Evolutionary conservation across 139 green algal species (phyloP), one percentile per base, ranked within the genome.

Genomic region (Micractinium sp.): DNA sequence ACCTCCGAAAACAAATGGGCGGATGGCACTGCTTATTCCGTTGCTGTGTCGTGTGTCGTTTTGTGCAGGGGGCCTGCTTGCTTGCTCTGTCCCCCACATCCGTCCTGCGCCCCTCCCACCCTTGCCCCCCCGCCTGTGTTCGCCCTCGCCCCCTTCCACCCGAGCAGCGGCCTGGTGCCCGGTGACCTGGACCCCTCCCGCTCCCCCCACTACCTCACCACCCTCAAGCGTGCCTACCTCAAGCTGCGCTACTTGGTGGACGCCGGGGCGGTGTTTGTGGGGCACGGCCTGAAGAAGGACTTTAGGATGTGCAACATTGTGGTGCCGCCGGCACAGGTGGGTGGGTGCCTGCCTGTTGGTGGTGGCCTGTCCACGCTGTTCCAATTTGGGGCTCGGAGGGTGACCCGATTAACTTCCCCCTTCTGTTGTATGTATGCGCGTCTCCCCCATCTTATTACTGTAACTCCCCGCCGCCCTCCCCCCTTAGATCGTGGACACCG

Each of bases 291-390:
- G 25, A 97, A 96, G 83, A 96, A 98, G 84, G 97, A 99, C 95
- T 99, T 99, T 90, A 92, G 94, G 61, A 98, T 98, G 93, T 95
- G 99, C 93, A 99, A 99, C 94, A 96, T 99, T 63, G 91, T 96
- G 35, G 95, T 99, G 91, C 97, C 97, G 20, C 91, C 93, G 3
- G 90, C 95, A 29, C 97, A 99, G 95, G 96, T 97, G 63, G 29
- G 88, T 1, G 5, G 47, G 47, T 56, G 47, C 7, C 47, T 9
- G 9, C 47, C 47, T 56, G 47, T 9, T 5, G 5, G 47, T 9
- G 5, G 47, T 56, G 5, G 47, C 47, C 47, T 9, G 47, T 9
- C 47, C 47, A 9, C 9, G 47, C 47, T 56, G 47, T 56, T 5
- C 47, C 5, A 56, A 5, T 56, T 56, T 56, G 47, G 47, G 47